A percentile compares a stretch with the other conserved stretches of the same genome.
These are phyloP conservation scores for Penicillium sp. DNA, from an alignment of 2,329 filamentous ascomycete species.

Conservation along the genomic window DNA sequence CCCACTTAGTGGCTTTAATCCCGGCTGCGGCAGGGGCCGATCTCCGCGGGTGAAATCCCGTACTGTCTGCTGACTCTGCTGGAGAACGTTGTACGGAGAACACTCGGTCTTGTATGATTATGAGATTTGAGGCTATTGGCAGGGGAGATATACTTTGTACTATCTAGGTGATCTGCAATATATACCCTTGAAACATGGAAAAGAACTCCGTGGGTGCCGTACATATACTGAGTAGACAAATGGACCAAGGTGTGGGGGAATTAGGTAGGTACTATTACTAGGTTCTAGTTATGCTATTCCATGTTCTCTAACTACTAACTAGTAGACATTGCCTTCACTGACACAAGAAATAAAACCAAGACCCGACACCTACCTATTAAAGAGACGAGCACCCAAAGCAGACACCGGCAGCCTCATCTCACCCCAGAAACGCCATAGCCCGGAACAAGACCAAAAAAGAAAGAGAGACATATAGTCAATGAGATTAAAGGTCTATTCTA, in stretches of 20 bases:
- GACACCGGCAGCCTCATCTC: not conserved
- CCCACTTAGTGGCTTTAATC: constrained; percentile 6
- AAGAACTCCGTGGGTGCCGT: too few relatives aligned
- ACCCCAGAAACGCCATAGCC: not conserved
- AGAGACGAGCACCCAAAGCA: not conserved
- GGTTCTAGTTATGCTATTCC: too few relatives aligned
- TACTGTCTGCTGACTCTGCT: not conserved
- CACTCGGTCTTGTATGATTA: too few relatives aligned
- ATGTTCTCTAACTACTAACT: not conserved
- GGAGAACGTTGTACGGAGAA: too few relatives aligned
- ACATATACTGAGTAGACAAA: too few relatives aligned
- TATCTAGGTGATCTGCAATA: too few relatives aligned
- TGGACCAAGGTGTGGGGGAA: too few relatives aligned
- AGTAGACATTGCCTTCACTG: not conserved
- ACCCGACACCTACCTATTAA: not conserved
- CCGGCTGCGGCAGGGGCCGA: constrained; percentile 18
- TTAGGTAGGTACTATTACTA: too few relatives aligned
- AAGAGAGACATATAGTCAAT: not conserved
- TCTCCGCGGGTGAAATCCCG: constrained; percentile 21
- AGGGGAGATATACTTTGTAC: too few relatives aligned
- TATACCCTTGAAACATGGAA: too few relatives aligned
- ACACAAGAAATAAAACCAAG: not conserved
- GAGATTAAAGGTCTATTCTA: too few relatives aligned
- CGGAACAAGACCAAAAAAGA: not conserved
- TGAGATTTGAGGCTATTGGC: too few relatives aligned